Conservation (phyloP, 2,329 filamentous ascomycete genomes). For the Xylariomycetidae sp. region DNA sequence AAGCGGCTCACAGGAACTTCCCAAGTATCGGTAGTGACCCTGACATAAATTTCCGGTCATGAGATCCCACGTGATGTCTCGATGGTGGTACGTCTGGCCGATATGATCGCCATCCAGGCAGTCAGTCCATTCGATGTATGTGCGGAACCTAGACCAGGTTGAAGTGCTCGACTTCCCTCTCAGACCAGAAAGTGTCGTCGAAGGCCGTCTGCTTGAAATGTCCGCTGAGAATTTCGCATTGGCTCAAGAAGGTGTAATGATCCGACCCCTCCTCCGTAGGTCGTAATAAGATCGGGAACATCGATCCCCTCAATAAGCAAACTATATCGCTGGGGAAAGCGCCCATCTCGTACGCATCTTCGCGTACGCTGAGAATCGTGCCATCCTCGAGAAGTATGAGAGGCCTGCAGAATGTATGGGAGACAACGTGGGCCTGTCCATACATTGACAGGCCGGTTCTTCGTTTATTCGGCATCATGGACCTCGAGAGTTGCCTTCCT, state of each 20-base stretch:
- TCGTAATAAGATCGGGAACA: conserved; percentile 3
- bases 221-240: conserved; percentile 2
- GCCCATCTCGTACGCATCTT: conserved; percentile 1
- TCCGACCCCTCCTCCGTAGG: conserved; percentile 1
- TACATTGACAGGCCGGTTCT: not conserved
- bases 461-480: not conserved
- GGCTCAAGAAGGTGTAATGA: conserved; percentile 7
- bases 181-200: conserved; percentile 10
- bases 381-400: conserved; percentile 8
- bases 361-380: not conserved
- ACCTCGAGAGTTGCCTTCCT: not conserved
- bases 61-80: no score
- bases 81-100: no score
- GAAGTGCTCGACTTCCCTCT: conserved; percentile 6
- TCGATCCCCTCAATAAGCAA: conserved; percentile 9
- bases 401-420: not conserved
- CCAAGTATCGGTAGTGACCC: no score
- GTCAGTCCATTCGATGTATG: no score
- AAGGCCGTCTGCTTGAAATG: conserved; percentile 4
- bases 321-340: conserved; percentile 7
- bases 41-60: no score
- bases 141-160: conserved; percentile 8
- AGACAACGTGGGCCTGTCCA: not conserved
- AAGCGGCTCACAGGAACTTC: no score
- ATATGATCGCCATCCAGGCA: no score